Base-by-base conservation (phyloP, 176 grass and related monocot species). In the Lolium perenne region DNA sequence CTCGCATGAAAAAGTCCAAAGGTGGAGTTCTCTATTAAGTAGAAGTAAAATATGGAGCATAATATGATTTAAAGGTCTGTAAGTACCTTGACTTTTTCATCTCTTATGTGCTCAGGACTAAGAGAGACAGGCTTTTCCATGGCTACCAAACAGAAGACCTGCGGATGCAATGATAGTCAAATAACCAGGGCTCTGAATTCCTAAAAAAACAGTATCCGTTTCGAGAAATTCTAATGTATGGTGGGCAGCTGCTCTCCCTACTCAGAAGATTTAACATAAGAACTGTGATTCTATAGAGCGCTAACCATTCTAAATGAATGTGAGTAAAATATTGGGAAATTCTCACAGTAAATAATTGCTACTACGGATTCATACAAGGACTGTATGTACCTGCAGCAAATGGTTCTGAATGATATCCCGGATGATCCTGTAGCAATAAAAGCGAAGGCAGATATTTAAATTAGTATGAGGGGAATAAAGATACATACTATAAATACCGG, bases 81-180 rank as follows among this genome's bases (percentile, higher is more conserved):
- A 60, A 82, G 66, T 47, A 98, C 97, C 97, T 99, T 99, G 90
- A 99, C 97, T 99, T 99, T 99, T 83, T 95, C 95, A 87, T 98
- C 95, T 92, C 95, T 86, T 68, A 98, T 98, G 88, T 98, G 95
- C 88, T 95, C 95, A 17, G 95, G 95, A 65, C 83, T 91, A 81
- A 98, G 95, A 83, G 93, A 95, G 84, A 95, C 78, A 46, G 95
- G 91, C 79, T 95, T 98, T 86, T 98, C 95, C 95, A 98, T 98
- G 29, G 95, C 95, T 71, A 98, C 95, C 89, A 98, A 95, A 88
- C 91, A 98, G 81, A 98, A 92, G 48, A 95, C 95, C 95, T 95
- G 78, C 57, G 88, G 8, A 69, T 80, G 46, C 85, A 72, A 77
- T 68, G 17, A 78, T 4, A 65, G 47, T 86, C 69, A 88, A 88